These are phyloP conservation scores for Tagetes erecta DNA, from an alignment of 129 eudicot species.

Conservation along the genomic window DNA sequence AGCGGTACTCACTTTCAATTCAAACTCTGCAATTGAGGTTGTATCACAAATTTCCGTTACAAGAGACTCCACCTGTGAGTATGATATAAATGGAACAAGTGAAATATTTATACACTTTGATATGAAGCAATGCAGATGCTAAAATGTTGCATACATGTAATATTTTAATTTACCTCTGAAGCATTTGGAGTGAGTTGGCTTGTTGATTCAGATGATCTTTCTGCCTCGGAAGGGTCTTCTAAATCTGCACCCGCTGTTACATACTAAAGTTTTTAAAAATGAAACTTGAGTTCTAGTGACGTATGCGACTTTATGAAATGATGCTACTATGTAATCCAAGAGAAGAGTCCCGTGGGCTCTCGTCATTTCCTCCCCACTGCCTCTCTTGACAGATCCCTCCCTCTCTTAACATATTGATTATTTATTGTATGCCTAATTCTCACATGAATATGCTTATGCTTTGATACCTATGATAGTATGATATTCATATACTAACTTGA, in stretches of 20 bases:
- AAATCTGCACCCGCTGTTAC: conserved; percentile 43
- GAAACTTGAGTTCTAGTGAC: neutral
- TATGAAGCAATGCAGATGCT: neutral
- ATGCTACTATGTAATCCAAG: neutral
- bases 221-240: conserved; percentile 49
- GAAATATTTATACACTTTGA: neutral
- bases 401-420: too few relatives aligned
- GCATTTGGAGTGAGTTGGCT: conserved; percentile 63
- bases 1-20: conserved; percentile 63
- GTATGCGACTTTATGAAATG: neutral
- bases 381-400: too few relatives aligned
- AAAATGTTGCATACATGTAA: neutral
- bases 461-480: too few relatives aligned
- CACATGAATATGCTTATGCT: too few relatives aligned
- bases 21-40: conserved; percentile 83
- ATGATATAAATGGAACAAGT: neutral
- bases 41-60: conserved; percentile 67
- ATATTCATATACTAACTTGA: too few relatives aligned
- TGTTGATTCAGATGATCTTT: conserved; percentile 44
- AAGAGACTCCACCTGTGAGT: conserved; percentile 76
- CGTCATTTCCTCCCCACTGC: neutral
- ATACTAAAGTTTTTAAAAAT: neutral
- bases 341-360: neutral
- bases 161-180: conserved; percentile 48
- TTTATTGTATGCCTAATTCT: too few relatives aligned